Base-by-base conservation (phyloP, 164 flowering plant species). In the Euptelea pleiosperma region DNA sequence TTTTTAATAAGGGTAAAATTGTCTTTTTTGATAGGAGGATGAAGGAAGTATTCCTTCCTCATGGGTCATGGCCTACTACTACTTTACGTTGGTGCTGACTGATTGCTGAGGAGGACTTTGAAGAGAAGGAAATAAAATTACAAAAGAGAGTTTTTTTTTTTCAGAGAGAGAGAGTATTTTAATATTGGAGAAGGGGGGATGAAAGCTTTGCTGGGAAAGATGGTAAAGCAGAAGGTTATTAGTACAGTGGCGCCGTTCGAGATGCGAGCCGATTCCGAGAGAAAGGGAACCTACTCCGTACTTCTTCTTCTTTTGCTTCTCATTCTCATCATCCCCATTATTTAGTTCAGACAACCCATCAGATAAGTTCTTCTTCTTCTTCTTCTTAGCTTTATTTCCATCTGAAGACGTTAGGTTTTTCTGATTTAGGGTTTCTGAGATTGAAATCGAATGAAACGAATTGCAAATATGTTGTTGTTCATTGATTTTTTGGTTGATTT, bases 191-290 rank as follows among this genome's bases (percentile, higher is more conserved):
- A 42, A 48, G 55, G 8, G 51, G 4, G 57, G 37, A 25, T 8
- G 50, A 49, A 29, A 24, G 34, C 53, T 52, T 53, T 47, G 33
- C 50, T 16, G 12, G 29, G 57, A 51, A 61, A 51, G 28, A 42
- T 58, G 67, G 61, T 15, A 64, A 64, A 64, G 49, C 12, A 51
- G 48, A 18, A 31, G 26, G 33, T 14, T 7, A n/a, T 4, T n/a
- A 30, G 12, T 18, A 18, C 56, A 33, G 19, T 34, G 58, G 33
- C 44, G 58, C 12, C 33, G 36, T 64, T 73, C 55, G 67, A 73
- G 73, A 75, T 73, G 73, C 70, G 77, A 70, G 78, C 69, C 35
- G 52, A 55, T 48, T 53, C 67, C 71, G 61, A 46, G 36, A 65
- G 65, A 52, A 66, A 75, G 31, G 75, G 68, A 58, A 63, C 65